Evolutionary conservation across 2,329 filamentous ascomycete species (phyloP).

Genomic region (Apiospora sp.): DNA sequence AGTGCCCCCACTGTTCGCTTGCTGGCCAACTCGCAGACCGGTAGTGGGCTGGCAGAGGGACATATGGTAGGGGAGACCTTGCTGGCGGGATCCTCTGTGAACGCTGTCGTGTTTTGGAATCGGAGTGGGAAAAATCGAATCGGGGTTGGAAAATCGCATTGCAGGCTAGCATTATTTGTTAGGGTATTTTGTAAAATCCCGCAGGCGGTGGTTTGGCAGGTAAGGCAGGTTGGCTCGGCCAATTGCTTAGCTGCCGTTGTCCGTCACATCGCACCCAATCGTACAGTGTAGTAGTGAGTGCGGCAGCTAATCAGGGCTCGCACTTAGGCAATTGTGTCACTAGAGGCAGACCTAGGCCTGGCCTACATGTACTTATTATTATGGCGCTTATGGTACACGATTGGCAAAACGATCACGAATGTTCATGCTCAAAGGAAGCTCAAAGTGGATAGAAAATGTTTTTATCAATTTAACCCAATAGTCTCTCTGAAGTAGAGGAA

Average conservation of each 20-base stretch:
- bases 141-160: background rate
- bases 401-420: background rate
- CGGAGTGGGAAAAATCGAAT: slow-evolving; percentile 1
- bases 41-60: background rate
- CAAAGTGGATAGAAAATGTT: background rate
- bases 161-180: background rate
- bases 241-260: background rate
- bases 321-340: background rate
- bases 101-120: background rate
- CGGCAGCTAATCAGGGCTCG: background rate
- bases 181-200: slow-evolving; percentile 1
- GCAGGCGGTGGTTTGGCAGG: background rate
- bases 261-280: background rate
- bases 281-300: background rate
- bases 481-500: background rate
- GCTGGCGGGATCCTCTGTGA: background rate
- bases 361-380: no score
- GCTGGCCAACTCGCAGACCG: background rate
- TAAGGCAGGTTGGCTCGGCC: background rate
- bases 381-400: background rate
- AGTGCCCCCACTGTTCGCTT: background rate
- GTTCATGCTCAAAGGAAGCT: background rate
- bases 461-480: background rate
- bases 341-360: background rate
- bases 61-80: background rate